These are phyloP conservation scores for Plasmodium malariae DNA, from an alignment of 169 alveolate genomes.

Conservation along the genomic window DNA sequence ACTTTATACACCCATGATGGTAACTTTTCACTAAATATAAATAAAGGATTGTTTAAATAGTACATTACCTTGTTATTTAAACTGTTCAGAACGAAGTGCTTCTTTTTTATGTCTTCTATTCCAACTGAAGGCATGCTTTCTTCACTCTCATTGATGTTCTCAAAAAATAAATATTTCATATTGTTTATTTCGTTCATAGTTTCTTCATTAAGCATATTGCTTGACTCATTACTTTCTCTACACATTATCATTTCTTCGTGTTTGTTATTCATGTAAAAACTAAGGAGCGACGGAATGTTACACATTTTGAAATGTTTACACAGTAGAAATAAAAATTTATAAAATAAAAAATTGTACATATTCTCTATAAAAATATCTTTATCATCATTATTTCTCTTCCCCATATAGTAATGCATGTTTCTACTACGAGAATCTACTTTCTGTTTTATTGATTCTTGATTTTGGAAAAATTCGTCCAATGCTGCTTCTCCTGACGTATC, in stretches of 20 bases:
- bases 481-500: neutral
- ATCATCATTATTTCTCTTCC: neutral
- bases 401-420: neutral
- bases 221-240: neutral
- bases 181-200: slow-evolving; percentile 18
- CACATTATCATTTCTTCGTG: neutral
- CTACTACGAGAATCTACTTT: neutral
- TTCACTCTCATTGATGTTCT: neutral
- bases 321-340: slow-evolving; percentile 40
- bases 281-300: slow-evolving; percentile 15
- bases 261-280: slow-evolving; percentile 21
- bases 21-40: slow-evolving; percentile 72
- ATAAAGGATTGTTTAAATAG: slow-evolving; percentile 66
- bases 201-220: slow-evolving; percentile 4
- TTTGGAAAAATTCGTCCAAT: too few species aligned
- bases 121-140: neutral
- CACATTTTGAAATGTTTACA: slow-evolving; percentile 49
- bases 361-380: slow-evolving; percentile 52
- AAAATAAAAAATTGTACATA: slow-evolving; percentile 63
- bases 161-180: slow-evolving; percentile 1
- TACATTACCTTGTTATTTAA: slow-evolving; percentile 69
- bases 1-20: slow-evolving; percentile 74
- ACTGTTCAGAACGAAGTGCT: slow-evolving; percentile 53
- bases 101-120: slow-evolving; percentile 37
- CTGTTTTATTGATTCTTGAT: neutral